Base-by-base conservation (phyloP, 169 alveolate genomes). In the Plasmodium berghei region DNA sequence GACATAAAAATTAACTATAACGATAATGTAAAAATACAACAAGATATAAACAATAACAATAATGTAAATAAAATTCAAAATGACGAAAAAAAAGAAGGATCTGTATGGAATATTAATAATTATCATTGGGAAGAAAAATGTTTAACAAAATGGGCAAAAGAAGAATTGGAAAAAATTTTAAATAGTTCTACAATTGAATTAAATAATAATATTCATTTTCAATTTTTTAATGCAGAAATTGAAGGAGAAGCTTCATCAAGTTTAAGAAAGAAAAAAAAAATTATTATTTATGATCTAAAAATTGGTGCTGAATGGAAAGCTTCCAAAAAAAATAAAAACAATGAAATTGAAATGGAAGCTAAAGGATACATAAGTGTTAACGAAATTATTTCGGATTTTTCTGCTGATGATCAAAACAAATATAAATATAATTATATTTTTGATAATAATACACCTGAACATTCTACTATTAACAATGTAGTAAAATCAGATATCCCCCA, bases 61-160 rank as follows among this genome's bases (percentile, higher is more conserved):
- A 54, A 46, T 58, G 5, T 52, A 18, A 73, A 73, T 24, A 24
- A 22, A 14, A 63, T 5, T 40, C 18, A 10, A 62, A 45, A 61
- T 18, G 55, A 61, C 10, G 72, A 63, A 63, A 75, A 75, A 75
- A 75, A 75, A 63, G 88, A 75, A 16, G 94, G 94, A 5, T 91
- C 94, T 14, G 28, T 91, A 49, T 91, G 94, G 94, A 91, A 91
- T 61, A 87, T 91, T n/a, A 91, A 91, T 70, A 91, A 91, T 77
- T 91, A 91, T 89, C 94, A 91, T n/a, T 91, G 94, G 94, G 94
- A 91, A 55, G 94, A 91, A 72, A 91, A 87, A 72, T 86, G 91
- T 26, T 87, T 88, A 59, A 71, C 92, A 3, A 91, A 52, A 55
- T 91, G 94, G 94, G 92, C 92, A 9, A 87, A 73, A 52, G 94